Percentiles rank a stretch among this genome's conserved stretches.
Evolutionary conservation across 1,139 yeast genomes (phyloP).

Genomic region (Pichia sp.): DNA sequence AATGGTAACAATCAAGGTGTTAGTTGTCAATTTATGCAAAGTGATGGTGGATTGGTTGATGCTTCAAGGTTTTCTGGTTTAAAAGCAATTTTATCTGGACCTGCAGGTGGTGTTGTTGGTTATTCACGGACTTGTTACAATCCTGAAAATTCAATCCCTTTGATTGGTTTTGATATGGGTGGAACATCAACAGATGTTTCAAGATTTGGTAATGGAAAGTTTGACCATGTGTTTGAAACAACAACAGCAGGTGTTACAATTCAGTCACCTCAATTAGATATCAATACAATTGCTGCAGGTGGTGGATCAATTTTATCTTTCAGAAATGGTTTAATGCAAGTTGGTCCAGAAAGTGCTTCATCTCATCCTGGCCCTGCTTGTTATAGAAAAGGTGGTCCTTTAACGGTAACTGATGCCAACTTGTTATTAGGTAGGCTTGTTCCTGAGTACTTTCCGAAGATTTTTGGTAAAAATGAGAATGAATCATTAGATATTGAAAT

Average conservation of each 20-base stretch:
- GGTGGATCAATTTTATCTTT: conserved; percentile 51
- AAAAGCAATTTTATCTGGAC: conserved; percentile 51
- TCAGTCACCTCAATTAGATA: conserved; percentile 53
- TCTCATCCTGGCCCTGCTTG: conserved; percentile 64
- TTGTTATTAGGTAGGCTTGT: conserved; percentile 46
- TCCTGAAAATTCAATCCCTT: conserved; percentile 35
- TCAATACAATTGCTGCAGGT: conserved; percentile 57
- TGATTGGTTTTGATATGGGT: conserved; percentile 58
- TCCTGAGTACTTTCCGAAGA: conserved; percentile 51
- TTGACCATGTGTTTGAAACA: conserved; percentile 51
- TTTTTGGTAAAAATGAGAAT: conserved; percentile 53
- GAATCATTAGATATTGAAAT: conserved; percentile 42
- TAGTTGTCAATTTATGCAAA: conserved; percentile 47
- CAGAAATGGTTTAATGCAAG: conserved; percentile 49
- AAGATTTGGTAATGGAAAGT: conserved; percentile 39
- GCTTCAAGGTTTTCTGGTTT: conserved; percentile 43
- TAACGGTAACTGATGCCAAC: conserved; percentile 56
- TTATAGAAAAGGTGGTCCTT: conserved; percentile 52
- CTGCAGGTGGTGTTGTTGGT: conserved; percentile 62
- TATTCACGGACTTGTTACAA: conserved; percentile 47
- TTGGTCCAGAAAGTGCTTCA: conserved; percentile 56
- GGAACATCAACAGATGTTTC: conserved; percentile 60
- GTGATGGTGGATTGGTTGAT: conserved; percentile 55
- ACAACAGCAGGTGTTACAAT: conserved; percentile 51
- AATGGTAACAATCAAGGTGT: conserved; percentile 23